These are phyloP conservation scores for Pochonia chlamydosporia DNA, from an alignment of 2,329 filamentous ascomycete genomes.

Conservation along the genomic window DNA sequence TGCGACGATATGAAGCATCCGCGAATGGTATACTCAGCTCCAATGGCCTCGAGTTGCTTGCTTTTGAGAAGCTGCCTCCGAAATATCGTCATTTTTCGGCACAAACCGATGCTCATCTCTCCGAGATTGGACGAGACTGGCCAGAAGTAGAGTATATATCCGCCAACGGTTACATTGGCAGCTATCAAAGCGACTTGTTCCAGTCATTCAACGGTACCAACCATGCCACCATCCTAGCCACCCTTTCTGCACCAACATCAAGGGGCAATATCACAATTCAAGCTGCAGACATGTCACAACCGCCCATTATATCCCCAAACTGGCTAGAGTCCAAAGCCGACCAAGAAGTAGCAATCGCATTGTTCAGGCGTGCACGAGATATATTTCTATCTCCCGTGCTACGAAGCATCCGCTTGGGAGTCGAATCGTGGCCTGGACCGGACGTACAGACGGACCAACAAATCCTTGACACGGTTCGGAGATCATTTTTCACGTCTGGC, in stretches of 20 bases:
- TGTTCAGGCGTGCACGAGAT: slow-evolving; percentile 33
- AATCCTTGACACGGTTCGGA: slow-evolving; percentile 29
- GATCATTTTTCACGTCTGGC: slow-evolving; percentile 16
- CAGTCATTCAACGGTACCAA: slow-evolving; percentile 14
- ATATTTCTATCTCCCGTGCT: slow-evolving; percentile 23
- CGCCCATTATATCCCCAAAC: slow-evolving; percentile 36
- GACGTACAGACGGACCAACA: slow-evolving; percentile 33
- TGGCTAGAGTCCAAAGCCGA: slow-evolving; percentile 38
- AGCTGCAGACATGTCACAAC: not conserved
- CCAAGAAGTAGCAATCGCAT: slow-evolving; percentile 34
- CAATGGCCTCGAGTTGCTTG: no score
- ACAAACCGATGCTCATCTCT: no score
- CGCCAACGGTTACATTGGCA: no score
- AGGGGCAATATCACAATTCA: slow-evolving; percentile 37
- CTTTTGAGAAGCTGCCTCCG: no score
- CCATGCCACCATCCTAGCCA: slow-evolving; percentile 18
- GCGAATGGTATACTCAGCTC: no score
- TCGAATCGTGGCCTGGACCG: slow-evolving; percentile 31
- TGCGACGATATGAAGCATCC: not conserved
- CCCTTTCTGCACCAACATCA: slow-evolving; percentile 33
- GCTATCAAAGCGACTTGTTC: not conserved
- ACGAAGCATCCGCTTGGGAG: slow-evolving; percentile 22
- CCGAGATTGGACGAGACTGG: no score
- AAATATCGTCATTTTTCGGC: no score
- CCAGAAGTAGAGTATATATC: no score